Percentiles rank a stretch among this genome's conserved stretches.
These are phyloP conservation scores for Cryptococcus neoformans DNA, from an alignment of 1,284 basidiomycete species.

Conservation along the genomic window DNA sequence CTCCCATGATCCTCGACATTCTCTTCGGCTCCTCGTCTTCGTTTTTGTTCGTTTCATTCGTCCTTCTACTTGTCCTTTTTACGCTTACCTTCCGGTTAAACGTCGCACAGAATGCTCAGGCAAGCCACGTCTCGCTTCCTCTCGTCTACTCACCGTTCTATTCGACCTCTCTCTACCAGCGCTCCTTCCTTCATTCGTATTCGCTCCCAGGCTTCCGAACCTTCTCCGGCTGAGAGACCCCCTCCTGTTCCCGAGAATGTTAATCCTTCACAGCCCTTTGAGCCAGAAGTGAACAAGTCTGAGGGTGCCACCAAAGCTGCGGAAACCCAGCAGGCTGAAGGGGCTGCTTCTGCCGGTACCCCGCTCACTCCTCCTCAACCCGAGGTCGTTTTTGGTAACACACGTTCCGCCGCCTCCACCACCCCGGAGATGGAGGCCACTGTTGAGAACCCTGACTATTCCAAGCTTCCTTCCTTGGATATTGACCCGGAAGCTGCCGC, in stretches of 20 bases:
- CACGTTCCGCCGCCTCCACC: neutral
- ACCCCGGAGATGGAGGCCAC: neutral
- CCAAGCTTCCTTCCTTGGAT: conserved; percentile 48
- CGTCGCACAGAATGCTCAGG: conserved; percentile 15
- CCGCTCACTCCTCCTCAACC: conserved; percentile 18
- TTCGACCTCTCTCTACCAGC: conserved; percentile 15
- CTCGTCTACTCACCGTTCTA: conserved; percentile 3
- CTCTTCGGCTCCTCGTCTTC: no score
- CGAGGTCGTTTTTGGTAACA: conserved; percentile 1
- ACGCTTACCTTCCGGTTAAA: neutral
- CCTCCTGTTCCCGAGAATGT: conserved; percentile 24
- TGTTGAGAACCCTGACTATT: conserved; percentile 25
- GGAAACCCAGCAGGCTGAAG: neutral
- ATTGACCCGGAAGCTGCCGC: conserved; percentile 41
- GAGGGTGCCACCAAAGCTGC: neutral
- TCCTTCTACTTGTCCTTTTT: neutral
- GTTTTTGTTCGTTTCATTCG: neutral
- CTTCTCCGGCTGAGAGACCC: conserved; percentile 32
- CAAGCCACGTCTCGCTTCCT: conserved; percentile 12
- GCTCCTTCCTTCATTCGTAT: conserved; percentile 16
- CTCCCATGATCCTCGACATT: no score
- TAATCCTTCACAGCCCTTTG: neutral
- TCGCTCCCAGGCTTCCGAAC: conserved; percentile 17
- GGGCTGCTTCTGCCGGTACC: neutral
- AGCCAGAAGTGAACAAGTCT: conserved; percentile 2